A percentile compares a stretch with the other conserved stretches of the same genome.
Conservation (phyloP, 2,329 filamentous ascomycete genomes). For the Tolypocladium endophyticum region DNA sequence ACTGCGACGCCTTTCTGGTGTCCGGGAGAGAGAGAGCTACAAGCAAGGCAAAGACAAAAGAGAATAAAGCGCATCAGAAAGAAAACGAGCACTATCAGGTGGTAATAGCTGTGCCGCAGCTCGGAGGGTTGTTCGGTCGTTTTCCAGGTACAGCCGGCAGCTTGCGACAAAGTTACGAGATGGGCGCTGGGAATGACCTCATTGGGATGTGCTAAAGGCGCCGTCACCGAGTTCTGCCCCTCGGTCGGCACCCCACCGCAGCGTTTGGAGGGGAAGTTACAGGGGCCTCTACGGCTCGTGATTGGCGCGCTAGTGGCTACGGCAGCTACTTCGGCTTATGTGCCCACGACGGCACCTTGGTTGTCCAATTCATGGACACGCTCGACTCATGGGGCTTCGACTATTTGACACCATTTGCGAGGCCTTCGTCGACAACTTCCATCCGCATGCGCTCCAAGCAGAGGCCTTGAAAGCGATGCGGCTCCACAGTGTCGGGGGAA, state of each 20-base stretch:
- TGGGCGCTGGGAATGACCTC: background rate
- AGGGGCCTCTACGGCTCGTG: background rate
- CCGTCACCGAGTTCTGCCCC: background rate
- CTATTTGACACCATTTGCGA: too few species aligned
- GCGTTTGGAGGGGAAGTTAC: background rate
- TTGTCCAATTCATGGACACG: too few species aligned
- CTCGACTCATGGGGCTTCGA: too few species aligned
- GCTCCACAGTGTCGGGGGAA: background rate
- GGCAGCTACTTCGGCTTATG: too few species aligned
- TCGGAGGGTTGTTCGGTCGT: background rate
- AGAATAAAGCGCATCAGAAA: background rate
- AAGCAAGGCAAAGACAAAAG: rapidly evolving
- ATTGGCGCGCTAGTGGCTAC: background rate
- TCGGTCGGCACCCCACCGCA: background rate
- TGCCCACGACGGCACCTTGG: too few species aligned
- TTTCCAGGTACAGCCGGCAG: background rate
- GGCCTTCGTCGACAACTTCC: background rate
- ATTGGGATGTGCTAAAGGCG: background rate
- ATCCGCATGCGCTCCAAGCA: background rate
- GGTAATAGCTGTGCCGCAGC: background rate
- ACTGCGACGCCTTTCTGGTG: background rate
- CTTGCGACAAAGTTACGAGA: background rate
- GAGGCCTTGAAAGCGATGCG: background rate
- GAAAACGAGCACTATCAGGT: background rate
- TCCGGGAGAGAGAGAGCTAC: background rate